Evolutionary conservation across 768 basidiomycete species (phyloP).

Genomic region (Chalciporus chontae): DNA sequence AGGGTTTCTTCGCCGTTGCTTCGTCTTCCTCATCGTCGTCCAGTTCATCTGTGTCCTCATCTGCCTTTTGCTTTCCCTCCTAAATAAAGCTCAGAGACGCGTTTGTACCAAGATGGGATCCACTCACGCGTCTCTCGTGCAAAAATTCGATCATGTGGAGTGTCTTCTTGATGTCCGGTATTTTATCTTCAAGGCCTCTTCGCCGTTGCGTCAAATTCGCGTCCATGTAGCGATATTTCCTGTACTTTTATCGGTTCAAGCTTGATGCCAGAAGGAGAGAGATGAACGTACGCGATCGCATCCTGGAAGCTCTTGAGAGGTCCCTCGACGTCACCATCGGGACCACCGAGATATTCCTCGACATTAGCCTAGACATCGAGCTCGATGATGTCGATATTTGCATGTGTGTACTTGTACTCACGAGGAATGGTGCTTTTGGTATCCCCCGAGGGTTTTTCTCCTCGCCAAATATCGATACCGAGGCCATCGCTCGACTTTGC

Average conservation of each 20-base stretch:
- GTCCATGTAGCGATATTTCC: conserved; percentile 99
- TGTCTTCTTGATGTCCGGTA: conserved; percentile 93
- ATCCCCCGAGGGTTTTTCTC: conserved; percentile 89
- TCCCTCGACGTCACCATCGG: conserved; percentile 72
- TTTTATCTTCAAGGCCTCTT: conserved; percentile 84
- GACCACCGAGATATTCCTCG: conserved; percentile 77
- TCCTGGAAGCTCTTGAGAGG: conserved; percentile 84
- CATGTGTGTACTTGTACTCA: conserved; percentile 37
- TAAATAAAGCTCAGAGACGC: conserved; percentile 22
- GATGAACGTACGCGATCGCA: conserved; percentile 76
- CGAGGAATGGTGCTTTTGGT: conserved; percentile 93
- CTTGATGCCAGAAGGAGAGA: conserved; percentile 6
- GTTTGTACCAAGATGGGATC: background rate
- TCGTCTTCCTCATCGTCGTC: conserved; percentile 56
- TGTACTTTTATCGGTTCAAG: conserved; percentile 39
- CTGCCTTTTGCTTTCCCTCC: conserved; percentile 56
- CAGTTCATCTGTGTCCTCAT: conserved; percentile 37
- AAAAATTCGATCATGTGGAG: conserved; percentile 85
- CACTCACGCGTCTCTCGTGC: conserved; percentile 63
- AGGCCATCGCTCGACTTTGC: conserved; percentile 16
- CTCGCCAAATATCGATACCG: conserved; percentile 29
- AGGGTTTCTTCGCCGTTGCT: conserved; percentile 39
- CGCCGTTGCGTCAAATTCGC: conserved; percentile 74
- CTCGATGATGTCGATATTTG: background rate
- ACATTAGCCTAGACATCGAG: conserved; percentile 67